Evolutionary conservation across 1,284 basidiomycete species (phyloP).

Genomic region (Cutaneotrichosporon cutaneum): DNA sequence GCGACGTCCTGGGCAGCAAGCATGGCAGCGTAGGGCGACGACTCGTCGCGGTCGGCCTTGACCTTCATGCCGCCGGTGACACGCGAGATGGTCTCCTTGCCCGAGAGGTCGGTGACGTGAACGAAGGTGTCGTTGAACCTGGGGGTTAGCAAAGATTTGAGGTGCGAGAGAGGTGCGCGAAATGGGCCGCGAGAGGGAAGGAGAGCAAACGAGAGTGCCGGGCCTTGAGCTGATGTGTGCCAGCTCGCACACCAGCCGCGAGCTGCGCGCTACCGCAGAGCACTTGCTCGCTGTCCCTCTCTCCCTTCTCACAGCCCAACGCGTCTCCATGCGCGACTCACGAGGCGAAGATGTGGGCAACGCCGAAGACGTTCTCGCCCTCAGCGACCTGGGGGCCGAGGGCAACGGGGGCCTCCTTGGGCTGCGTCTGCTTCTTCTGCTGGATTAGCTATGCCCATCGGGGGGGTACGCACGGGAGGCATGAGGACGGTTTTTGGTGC

Average conservation of each 20-base stretch:
- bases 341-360: constrained; percentile 94
- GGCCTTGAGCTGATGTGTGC: background rate
- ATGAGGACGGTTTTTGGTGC: background rate
- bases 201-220: too few species aligned
- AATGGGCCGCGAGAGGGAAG: background rate
- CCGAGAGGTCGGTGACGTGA: constrained; percentile 97
- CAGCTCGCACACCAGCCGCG: too few species aligned
- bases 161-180: background rate
- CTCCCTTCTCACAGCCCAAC: too few species aligned
- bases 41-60: constrained; percentile 99
- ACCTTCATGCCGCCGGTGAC: constrained; percentile 99
- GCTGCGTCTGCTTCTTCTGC: constrained; percentile 56
- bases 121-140: constrained; percentile 99
- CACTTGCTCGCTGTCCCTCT: too few species aligned
- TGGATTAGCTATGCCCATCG: constrained; percentile 28
- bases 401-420: constrained; percentile 74
- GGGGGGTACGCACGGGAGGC: too few species aligned
- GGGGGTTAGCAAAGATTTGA: background rate
- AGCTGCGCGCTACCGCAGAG: too few species aligned
- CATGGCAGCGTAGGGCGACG: constrained; percentile 98
- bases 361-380: constrained; percentile 92
- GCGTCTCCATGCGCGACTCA: constrained; percentile 31
- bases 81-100: constrained; percentile 97
- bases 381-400: constrained; percentile 93
- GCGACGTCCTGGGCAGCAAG: constrained; percentile 98